Evolutionary conservation across 2,329 filamentous ascomycete genomes (phyloP).

Genomic region (Penicillium sp.): DNA sequence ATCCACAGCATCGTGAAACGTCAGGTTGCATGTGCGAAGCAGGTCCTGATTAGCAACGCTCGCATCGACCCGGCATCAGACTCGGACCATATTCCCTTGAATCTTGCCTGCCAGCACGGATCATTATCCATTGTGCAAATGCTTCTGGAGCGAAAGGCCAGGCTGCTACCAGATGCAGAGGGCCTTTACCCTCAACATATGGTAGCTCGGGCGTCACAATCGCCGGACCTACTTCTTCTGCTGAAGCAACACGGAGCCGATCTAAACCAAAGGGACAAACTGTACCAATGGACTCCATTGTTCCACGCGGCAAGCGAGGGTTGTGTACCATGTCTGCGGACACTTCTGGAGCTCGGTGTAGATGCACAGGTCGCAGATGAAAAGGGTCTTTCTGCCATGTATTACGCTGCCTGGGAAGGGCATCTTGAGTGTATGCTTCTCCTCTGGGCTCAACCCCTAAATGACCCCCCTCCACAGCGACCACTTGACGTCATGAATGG

Average conservation of each 20-base stretch:
- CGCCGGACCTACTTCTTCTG: conserved; percentile 73
- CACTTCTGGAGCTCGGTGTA: conserved; percentile 74
- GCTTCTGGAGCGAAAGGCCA: conserved; percentile 75
- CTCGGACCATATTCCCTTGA: conserved; percentile 88
- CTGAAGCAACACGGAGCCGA: conserved; percentile 85
- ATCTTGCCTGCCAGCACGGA: conserved; percentile 91
- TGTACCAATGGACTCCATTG: conserved; percentile 95
- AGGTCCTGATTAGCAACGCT: conserved; percentile 74
- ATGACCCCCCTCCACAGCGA: conserved; percentile 25
- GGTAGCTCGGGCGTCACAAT: conserved; percentile 83
- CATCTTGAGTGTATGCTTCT: conserved; percentile 92
- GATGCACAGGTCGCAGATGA: conserved; percentile 82
- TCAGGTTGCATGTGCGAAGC: conserved; percentile 75
- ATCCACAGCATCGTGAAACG: conserved; percentile 94
- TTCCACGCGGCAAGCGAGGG: conserved; percentile 97
- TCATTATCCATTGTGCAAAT: conserved; percentile 81
- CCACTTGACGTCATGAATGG: conserved; percentile 39
- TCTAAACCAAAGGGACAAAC: conserved; percentile 87
- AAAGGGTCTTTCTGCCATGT: conserved; percentile 90
- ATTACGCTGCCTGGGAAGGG: conserved; percentile 98
- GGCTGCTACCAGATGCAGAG: conserved; percentile 90
- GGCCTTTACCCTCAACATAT: conserved; percentile 96
- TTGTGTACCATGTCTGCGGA: conserved; percentile 82
- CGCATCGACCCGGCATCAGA: conserved; percentile 82
- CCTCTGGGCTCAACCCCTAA: conserved; percentile 52